Conservation (phyloP, 768 basidiomycete genomes). For the Aureoboletus auriporus region DNA sequence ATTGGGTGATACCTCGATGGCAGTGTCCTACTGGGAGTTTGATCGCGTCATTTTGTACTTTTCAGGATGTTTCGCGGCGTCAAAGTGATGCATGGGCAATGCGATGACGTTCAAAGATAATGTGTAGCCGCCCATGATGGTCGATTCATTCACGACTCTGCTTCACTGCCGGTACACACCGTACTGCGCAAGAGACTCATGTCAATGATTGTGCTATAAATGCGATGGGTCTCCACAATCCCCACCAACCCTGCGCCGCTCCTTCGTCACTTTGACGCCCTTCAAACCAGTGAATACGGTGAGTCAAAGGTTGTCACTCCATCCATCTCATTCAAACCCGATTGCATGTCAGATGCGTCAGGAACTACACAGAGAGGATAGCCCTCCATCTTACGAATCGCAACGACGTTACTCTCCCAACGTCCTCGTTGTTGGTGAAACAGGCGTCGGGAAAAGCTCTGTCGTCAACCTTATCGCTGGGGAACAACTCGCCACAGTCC, state of each 20-base stretch:
- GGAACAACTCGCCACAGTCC: slow-evolving; percentile 20
- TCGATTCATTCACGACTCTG: neutral
- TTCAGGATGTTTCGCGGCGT: neutral
- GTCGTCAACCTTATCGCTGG: slow-evolving; percentile 38
- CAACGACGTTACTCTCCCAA: slow-evolving; percentile 31
- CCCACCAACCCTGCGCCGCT: slow-evolving; percentile 4
- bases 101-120: neutral
- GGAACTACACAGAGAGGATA: slow-evolving; percentile 3
- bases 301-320: neutral
- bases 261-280: neutral
- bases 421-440: slow-evolving; percentile 34
- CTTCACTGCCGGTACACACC: neutral
- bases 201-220: slow-evolving; percentile 16
- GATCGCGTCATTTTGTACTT: neutral
- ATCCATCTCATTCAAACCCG: slow-evolving; percentile 1
- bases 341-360: slow-evolving; percentile 12
- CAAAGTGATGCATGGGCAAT: neutral
- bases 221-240: neutral
- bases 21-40: slow-evolving; percentile 1
- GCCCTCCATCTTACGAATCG: slow-evolving; percentile 16
- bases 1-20: slow-evolving; percentile 13
- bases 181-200: neutral
- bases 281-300: slow-evolving; percentile 7
- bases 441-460: slow-evolving; percentile 36
- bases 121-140: slow-evolving; percentile 16